These are phyloP conservation scores for Globisporangium orthogonon DNA, from an alignment of 352 stramenopile species.

Conservation along the genomic window DNA sequence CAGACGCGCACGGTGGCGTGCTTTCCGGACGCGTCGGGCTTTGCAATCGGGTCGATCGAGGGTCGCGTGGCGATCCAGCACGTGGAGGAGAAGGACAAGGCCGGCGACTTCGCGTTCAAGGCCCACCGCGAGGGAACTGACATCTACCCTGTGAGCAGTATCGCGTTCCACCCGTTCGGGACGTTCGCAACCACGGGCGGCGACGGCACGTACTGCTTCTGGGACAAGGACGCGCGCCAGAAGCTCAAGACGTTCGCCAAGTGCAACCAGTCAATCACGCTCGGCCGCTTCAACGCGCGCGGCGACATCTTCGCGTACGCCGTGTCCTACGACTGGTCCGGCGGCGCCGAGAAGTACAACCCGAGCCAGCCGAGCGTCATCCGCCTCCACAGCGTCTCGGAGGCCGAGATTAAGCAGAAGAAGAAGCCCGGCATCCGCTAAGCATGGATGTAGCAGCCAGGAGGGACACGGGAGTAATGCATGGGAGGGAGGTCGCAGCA, in stretches of 20 bases:
- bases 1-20: slow-evolving; percentile 85
- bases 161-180: slow-evolving; percentile 89
- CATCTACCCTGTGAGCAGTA: slow-evolving; percentile 88
- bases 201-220: slow-evolving; percentile 96
- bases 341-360: slow-evolving; percentile 89
- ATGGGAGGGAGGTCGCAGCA: too few relatives aligned
- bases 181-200: slow-evolving; percentile 95
- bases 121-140: slow-evolving; percentile 84
- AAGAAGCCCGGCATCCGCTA: slow-evolving; percentile 69
- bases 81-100: slow-evolving; percentile 79
- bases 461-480: too few relatives aligned
- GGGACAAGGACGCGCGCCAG: slow-evolving; percentile 98
- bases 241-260: slow-evolving; percentile 91
- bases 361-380: slow-evolving; percentile 88
- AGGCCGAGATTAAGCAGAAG: slow-evolving; percentile 95
- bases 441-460: not conserved
- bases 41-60: slow-evolving; percentile 89
- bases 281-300: slow-evolving; percentile 90
- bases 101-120: slow-evolving; percentile 90
- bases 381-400: slow-evolving; percentile 87
- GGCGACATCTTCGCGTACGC: slow-evolving; percentile 96
- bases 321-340: slow-evolving; percentile 96
- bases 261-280: slow-evolving; percentile 87
- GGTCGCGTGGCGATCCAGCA: slow-evolving; percentile 89
- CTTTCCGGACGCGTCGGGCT: slow-evolving; percentile 87